A percentile compares a stretch with the other conserved stretches of the same genome.
These are phyloP conservation scores for Aspergillus spinulosporus DNA, from an alignment of 2,329 filamentous ascomycete species.

Conservation along the genomic window DNA sequence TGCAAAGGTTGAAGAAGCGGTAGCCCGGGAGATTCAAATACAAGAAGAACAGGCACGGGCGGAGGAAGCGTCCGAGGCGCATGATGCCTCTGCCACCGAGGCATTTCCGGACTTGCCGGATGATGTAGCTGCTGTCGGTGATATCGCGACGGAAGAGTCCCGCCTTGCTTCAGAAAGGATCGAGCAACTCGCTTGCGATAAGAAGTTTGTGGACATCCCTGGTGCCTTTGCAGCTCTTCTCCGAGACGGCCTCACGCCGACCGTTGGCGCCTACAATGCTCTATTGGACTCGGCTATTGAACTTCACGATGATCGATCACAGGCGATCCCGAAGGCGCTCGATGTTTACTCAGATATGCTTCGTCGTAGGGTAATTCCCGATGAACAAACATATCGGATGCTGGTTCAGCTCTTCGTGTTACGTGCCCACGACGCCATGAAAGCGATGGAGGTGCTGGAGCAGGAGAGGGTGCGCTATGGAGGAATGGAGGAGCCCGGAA, in stretches of 20 bases:
- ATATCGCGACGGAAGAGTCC: slow-evolving; percentile 60
- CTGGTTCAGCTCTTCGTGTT: slow-evolving; percentile 79
- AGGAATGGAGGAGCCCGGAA: slow-evolving; percentile 77
- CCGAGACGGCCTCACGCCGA: slow-evolving; percentile 75
- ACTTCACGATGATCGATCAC: slow-evolving; percentile 73
- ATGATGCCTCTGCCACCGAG: slow-evolving; percentile 27
- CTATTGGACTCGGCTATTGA: slow-evolving; percentile 81
- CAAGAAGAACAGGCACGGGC: slow-evolving; percentile 53
- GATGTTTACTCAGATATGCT: slow-evolving; percentile 98
- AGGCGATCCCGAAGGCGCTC: slow-evolving; percentile 85
- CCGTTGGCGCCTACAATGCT: slow-evolving; percentile 86
- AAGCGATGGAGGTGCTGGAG: slow-evolving; percentile 71
- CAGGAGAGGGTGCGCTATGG: slow-evolving; percentile 84
- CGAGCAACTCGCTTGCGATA: slow-evolving; percentile 67
- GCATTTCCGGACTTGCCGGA: slow-evolving; percentile 29
- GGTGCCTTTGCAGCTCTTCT: slow-evolving; percentile 89
- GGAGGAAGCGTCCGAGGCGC: slow-evolving; percentile 37
- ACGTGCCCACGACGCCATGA: slow-evolving; percentile 75
- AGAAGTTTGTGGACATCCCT: slow-evolving; percentile 83
- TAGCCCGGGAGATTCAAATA: slow-evolving; percentile 73
- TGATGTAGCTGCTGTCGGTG: slow-evolving; percentile 43
- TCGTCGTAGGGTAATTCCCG: slow-evolving; percentile 74
- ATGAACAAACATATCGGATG: slow-evolving; percentile 83
- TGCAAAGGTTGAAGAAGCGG: slow-evolving; percentile 80
- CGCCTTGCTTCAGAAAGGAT: slow-evolving; percentile 76